Evolutionary conservation across 176 grass and related monocot genomes (phyloP), one percentile per base, ranked within the genome.

Genomic region (Lolium rigidum): DNA sequence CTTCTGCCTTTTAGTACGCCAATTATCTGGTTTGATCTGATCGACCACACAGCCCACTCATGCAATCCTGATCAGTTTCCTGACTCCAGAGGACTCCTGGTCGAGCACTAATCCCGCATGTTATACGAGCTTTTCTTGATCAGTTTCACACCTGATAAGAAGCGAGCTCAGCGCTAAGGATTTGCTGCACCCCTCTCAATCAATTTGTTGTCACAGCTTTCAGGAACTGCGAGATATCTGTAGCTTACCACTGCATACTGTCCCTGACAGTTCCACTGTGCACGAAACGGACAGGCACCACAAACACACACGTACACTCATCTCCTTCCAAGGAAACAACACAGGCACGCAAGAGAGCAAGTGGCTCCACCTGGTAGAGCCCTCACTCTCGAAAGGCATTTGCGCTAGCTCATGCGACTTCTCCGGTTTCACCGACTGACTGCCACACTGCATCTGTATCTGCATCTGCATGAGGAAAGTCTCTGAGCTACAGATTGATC

Each of bases 171-270:
- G 43, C 47, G 46, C 44, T 76, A 43, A 11, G 64, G 61, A 58
- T 54, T 67, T 13, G 44, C 44, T 15, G 18, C n/a, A 25, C 24
- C 21, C 18, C 28, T 51, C 2, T 75, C 2, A 7, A 7, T 9
- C 47, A 74, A 8, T 74, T 83, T 41, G 60, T 37, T 2, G 50
- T 81, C 90, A 77, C 86, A 44, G 83, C 31, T 85, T 86, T 86
- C 82, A 77, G 80, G 60, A 77, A 85, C 90, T 77, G 70, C 52
- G 77, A 78, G 77, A 82, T 62, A 28, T 56, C 52, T 88, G 86
- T 88, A 88, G 86, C 90, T 88, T 84, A 79, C 15, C 80, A 60
- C 82, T 51, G 72, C 25, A 21, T 26, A 83, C 88, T 60, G 73
- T 78, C 89, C 15, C 81, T 62, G 82, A 55, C 81, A 60, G 59